Conservation (phyloP, 2,329 filamentous ascomycete genomes). For the Trichoderma asperellum region DNA sequence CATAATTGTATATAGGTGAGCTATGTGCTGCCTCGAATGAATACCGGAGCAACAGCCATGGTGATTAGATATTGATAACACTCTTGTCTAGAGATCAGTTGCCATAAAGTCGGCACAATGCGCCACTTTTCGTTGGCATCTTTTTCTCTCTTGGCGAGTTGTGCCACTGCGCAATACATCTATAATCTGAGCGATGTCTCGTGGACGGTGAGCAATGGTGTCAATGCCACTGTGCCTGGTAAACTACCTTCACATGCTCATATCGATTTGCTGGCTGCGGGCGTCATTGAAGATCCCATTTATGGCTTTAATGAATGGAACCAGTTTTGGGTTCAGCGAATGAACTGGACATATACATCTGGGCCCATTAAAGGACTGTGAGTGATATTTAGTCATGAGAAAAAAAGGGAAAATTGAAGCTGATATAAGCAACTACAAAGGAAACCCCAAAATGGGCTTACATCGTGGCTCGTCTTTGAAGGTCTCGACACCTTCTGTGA, state of each 20-base stretch:
- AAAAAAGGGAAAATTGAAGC: not conserved
- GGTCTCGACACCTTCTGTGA: constrained; percentile 65
- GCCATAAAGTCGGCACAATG: constrained; percentile 15
- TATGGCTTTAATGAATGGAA: constrained; percentile 63
- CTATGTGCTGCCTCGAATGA: not conserved
- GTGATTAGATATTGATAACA: not conserved
- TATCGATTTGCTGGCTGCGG: constrained; percentile 58
- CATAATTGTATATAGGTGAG: not conserved
- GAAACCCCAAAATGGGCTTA: constrained; percentile 33
- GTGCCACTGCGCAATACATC: not conserved
- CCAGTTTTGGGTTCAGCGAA: constrained; percentile 56
- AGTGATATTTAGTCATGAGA: constrained; percentile 29
- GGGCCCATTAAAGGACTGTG: constrained; percentile 46
- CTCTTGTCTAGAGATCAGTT: not conserved
- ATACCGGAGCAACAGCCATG: not conserved
- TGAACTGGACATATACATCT: constrained; percentile 65
- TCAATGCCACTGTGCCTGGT: constrained; percentile 49
- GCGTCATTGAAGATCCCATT: constrained; percentile 49
- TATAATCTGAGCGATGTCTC: constrained; percentile 14
- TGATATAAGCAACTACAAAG: constrained; percentile 31
- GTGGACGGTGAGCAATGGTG: constrained; percentile 26
- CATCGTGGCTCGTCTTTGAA: constrained; percentile 62
- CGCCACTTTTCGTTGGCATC: constrained; percentile 1
- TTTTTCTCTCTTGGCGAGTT: not conserved
- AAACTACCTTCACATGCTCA: constrained; percentile 62